Evolutionary conservation across 108 stramenopile species (phyloP).

Genomic region (Nannochloropsis salina): DNA sequence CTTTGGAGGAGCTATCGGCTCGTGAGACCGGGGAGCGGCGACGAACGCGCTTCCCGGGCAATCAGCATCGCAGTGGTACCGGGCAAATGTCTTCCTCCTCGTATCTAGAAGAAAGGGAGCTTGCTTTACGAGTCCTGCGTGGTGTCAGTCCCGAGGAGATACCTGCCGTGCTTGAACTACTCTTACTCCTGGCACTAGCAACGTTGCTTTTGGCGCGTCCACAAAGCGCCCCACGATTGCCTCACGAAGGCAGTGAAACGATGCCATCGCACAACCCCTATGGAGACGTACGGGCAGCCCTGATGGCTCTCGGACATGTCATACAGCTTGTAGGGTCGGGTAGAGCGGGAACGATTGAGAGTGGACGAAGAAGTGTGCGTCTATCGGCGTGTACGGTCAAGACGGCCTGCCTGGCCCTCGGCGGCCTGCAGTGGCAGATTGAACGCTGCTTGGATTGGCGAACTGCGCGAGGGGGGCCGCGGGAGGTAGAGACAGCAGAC

Average conservation of each 20-base stretch:
- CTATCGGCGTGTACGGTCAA: neutral
- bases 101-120: neutral
- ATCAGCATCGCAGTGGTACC: neutral
- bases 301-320: neutral
- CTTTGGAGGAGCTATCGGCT: neutral
- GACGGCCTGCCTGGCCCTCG: neutral
- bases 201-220: neutral
- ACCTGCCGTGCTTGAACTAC: neutral
- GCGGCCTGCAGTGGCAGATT: neutral
- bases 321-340: neutral
- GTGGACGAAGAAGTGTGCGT: neutral
- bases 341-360: neutral
- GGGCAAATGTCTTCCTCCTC: neutral
- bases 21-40: neutral
- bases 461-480: slow-evolving; percentile 8
- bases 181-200: neutral
- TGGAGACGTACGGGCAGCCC: neutral
- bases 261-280: neutral
- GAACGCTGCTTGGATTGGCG: slow-evolving; percentile 5
- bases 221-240: neutral
- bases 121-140: slow-evolving; percentile 2
- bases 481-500: neutral
- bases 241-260: neutral
- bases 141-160: neutral
- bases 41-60: neutral